Conservation (phyloP, 2,329 filamentous ascomycete species). For the Colletotrichum godetiae region DNA sequence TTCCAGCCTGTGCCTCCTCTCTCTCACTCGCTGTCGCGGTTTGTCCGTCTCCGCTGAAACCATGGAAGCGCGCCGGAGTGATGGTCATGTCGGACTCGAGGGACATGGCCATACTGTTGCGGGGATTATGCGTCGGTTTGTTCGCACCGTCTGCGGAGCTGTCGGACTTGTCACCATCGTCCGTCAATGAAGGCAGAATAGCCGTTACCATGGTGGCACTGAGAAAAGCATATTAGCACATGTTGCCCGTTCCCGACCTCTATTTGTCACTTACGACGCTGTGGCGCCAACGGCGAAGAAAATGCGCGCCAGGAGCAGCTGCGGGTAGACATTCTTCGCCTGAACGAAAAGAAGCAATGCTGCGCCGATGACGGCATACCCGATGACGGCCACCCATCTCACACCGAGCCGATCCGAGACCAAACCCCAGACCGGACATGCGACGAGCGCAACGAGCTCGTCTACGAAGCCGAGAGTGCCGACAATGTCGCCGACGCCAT, state of each 20-base stretch:
- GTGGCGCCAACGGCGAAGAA: conserved; percentile 92
- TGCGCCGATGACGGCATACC: conserved; percentile 84
- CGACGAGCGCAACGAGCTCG: conserved; percentile 83
- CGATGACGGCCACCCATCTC: conserved; percentile 76
- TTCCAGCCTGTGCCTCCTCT: conserved; percentile 47
- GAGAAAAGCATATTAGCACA: neutral
- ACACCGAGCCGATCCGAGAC: conserved; percentile 83
- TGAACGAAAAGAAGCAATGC: conserved; percentile 86
- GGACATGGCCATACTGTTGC: conserved; percentile 73
- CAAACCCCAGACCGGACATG: conserved; percentile 84
- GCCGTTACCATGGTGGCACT: conserved; percentile 96
- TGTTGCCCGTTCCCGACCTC: neutral
- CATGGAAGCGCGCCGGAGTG: conserved; percentile 71
- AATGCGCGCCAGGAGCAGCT: conserved; percentile 84
- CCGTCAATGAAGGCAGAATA: conserved; percentile 80
- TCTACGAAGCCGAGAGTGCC: conserved; percentile 88
- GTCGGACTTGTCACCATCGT: conserved; percentile 53
- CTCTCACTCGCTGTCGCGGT: conserved; percentile 8
- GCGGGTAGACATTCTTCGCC: conserved; percentile 87
- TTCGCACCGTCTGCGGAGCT: conserved; percentile 40
- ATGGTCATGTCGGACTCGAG: conserved; percentile 81
- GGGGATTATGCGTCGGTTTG: conserved; percentile 53
- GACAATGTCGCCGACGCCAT: conserved; percentile 81
- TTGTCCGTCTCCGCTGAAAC: conserved; percentile 45
- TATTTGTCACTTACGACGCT: conserved; percentile 71